A percentile compares a stretch with the other conserved stretches of the same genome.
Evolutionary conservation across 208 protist species (phyloP).

Genomic region (Wallacemonas sp.): DNA sequence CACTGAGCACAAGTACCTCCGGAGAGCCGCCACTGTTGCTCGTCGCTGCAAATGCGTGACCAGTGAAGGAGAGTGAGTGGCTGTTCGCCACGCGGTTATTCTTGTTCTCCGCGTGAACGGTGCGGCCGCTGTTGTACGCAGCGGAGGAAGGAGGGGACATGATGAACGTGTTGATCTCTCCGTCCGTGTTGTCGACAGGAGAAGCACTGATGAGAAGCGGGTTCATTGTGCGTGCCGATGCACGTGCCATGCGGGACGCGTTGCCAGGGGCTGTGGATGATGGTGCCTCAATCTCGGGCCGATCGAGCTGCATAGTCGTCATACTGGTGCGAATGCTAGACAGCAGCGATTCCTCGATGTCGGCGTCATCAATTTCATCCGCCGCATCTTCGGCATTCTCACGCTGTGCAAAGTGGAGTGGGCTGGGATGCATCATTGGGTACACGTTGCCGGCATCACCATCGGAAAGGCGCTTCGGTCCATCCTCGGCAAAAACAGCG

Average conservation of each 20-base stretch:
- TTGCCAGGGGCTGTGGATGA: neutral
- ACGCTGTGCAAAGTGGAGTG: neutral
- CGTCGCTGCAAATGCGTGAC: neutral
- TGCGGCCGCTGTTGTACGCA: neutral
- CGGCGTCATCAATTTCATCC: conserved; percentile 5
- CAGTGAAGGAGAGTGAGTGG: conserved; percentile 13
- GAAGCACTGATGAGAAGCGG: neutral
- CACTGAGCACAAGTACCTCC: neutral
- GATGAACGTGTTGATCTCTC: conserved; percentile 10
- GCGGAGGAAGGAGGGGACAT: conserved; percentile 4
- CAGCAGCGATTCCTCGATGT: conserved; percentile 21
- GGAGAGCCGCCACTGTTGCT: neutral
- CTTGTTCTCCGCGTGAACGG: neutral
- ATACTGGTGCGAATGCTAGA: conserved; percentile 19
- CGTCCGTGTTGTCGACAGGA: conserved; percentile 8
- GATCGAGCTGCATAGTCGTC: conserved; percentile 5
- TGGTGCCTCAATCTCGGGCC: neutral
- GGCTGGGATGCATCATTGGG: neutral
- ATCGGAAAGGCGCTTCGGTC: neutral
- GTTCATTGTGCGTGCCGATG: neutral
- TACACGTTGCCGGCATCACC: neutral
- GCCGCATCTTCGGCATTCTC: neutral
- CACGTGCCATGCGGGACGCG: neutral
- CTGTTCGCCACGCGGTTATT: neutral
- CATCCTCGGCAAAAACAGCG: neutral